These are phyloP conservation scores for Euphrasia arctica DNA, from an alignment of 305 asterid genomes.

Conservation along the genomic window DNA sequence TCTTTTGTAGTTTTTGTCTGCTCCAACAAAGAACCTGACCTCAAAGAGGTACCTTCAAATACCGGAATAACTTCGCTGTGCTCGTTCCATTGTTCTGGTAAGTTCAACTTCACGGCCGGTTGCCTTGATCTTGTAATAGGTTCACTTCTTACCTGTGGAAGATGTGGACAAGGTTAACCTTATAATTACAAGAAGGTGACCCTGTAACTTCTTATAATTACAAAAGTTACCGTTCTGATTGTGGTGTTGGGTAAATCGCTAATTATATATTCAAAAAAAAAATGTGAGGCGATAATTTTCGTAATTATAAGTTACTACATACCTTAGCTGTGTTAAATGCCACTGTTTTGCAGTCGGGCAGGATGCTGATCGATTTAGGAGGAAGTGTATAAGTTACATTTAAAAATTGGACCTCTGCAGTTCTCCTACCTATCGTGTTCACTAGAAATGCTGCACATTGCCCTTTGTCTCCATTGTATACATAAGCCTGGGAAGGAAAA, in stretches of 20 bases:
- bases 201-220: too few relatives aligned
- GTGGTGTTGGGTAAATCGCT: too few relatives aligned
- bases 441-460: slow-evolving; percentile 81
- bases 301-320: slow-evolving; percentile 17
- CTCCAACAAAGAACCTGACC: slow-evolving; percentile 57
- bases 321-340: slow-evolving; percentile 83
- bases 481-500: slow-evolving; percentile 45
- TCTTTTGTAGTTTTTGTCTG: slow-evolving; percentile 82
- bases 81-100: slow-evolving; percentile 55
- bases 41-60: slow-evolving; percentile 40
- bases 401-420: slow-evolving; percentile 42
- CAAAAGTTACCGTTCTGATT: too few relatives aligned
- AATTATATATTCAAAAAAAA: too few relatives aligned
- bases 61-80: slow-evolving; percentile 47
- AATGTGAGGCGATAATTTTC: too few relatives aligned
- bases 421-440: slow-evolving; percentile 34
- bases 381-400: slow-evolving; percentile 48
- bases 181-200: too few relatives aligned
- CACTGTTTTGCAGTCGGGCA: slow-evolving; percentile 66
- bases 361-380: slow-evolving; percentile 68
- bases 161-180: neutral
- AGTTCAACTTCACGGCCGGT: slow-evolving; percentile 40
- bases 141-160: slow-evolving; percentile 48
- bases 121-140: slow-evolving; percentile 40
- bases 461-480: slow-evolving; percentile 37